Percentiles rank a stretch among this genome's conserved stretches.
These are phyloP conservation scores for Acer saccharum DNA, from an alignment of 345 rosid species.

Conservation along the genomic window DNA sequence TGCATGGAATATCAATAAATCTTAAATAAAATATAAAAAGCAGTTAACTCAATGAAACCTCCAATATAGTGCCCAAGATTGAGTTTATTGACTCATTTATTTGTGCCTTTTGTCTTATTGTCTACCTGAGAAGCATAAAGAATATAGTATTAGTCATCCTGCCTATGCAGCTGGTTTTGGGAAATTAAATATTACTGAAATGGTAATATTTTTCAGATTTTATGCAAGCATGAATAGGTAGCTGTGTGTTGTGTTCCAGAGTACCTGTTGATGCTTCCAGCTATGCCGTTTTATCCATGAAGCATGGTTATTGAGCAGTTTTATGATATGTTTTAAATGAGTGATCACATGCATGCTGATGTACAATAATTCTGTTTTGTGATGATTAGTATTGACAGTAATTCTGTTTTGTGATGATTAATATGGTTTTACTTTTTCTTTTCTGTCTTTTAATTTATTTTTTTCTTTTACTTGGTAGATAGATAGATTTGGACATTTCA, in stretches of 20 bases:
- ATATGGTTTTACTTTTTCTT: background rate
- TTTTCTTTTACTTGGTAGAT: conserved; percentile 45
- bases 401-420: background rate
- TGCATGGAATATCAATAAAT: background rate
- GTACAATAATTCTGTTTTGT: background rate
- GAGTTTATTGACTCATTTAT: background rate
- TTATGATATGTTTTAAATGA: conserved; percentile 10
- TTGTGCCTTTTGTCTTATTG: background rate
- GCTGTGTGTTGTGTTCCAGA: background rate
- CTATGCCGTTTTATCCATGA: background rate
- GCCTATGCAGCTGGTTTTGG: background rate
- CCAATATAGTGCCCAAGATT: background rate
- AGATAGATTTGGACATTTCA: conserved; percentile 98
- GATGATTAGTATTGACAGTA: background rate
- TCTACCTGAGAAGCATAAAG: background rate
- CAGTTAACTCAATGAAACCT: background rate
- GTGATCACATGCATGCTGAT: background rate
- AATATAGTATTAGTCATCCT: background rate
- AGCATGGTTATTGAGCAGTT: background rate
- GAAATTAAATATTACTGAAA: background rate
- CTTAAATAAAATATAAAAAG: no score
- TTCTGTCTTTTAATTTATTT: background rate
- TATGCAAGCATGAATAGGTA: background rate
- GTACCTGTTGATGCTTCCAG: background rate
- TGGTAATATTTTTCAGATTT: background rate